Percentiles rank a stretch among this genome's conserved stretches.
These are phyloP conservation scores for Baorangia bicolor DNA, from an alignment of 768 basidiomycete genomes.

Conservation along the genomic window DNA sequence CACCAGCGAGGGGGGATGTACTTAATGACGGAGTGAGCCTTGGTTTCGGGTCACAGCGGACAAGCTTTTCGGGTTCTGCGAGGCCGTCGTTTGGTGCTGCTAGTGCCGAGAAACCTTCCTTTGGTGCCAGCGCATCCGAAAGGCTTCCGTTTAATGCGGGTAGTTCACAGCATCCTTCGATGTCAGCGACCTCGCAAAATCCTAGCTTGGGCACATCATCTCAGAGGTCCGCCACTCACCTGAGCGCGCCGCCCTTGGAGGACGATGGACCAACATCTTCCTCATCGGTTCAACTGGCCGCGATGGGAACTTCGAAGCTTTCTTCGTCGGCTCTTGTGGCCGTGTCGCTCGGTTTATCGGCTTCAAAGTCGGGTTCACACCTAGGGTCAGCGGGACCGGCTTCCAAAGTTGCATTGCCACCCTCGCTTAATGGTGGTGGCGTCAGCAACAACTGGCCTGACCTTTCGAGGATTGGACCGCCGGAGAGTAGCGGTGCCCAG, in stretches of 20 bases:
- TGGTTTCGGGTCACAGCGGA: slow-evolving; percentile 20
- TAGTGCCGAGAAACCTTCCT: slow-evolving; percentile 17
- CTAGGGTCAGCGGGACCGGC: neutral
- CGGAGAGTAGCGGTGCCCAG: slow-evolving; percentile 10
- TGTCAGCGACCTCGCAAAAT: slow-evolving; percentile 6
- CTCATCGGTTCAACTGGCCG: slow-evolving; percentile 4
- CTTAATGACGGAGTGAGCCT: slow-evolving; percentile 16
- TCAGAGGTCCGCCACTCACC: slow-evolving; percentile 10
- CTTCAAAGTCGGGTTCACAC: slow-evolving; percentile 11
- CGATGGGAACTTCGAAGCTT: slow-evolving; percentile 2
- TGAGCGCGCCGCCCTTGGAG: slow-evolving; percentile 11
- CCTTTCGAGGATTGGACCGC: slow-evolving; percentile 17
- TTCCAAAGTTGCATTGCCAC: slow-evolving; percentile 11
- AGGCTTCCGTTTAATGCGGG: slow-evolving; percentile 9
- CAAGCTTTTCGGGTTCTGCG: slow-evolving; percentile 21
- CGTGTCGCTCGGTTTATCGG: slow-evolving; percentile 17
- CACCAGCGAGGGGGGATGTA: slow-evolving; percentile 21
- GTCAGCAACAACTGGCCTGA: slow-evolving; percentile 8
- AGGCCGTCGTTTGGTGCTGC: slow-evolving; percentile 18
- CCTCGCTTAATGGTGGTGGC: slow-evolving; percentile 1
- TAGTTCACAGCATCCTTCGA: slow-evolving; percentile 12
- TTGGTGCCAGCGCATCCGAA: slow-evolving; percentile 17
- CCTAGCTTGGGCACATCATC: slow-evolving; percentile 5
- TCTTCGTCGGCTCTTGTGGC: slow-evolving; percentile 13
- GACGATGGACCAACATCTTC: slow-evolving; percentile 15